Base-by-base conservation (phyloP, 2,329 filamentous ascomycete genomes). In the Diaporthe nobilis region DNA sequence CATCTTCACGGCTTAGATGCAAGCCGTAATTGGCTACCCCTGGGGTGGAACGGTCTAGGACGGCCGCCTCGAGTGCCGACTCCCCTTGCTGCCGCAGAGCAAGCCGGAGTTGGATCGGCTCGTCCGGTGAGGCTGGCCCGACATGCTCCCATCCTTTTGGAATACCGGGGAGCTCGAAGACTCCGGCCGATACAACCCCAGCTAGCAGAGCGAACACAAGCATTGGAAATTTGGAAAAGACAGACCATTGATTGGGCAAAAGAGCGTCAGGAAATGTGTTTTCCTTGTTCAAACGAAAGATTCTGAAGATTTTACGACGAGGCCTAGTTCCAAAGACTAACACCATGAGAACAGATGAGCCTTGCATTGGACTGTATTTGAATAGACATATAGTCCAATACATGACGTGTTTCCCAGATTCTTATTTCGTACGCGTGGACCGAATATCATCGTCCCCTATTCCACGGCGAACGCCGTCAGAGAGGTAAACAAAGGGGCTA, bases 1-100 rank as follows among this genome's bases (percentile, higher is more conserved):
- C 63, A 42, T 78, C 77, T 2, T 76, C 80, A 47, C 73, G 73
- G 31, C 77, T 75, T 47, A 79, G 76, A 73, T 76, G 80, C 8
- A 77, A 75, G 55, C 80, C 79, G 68, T 81, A 81, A 53, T 77
- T 72, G 3, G 75, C 70, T 20, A 70, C 78, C 6, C 77, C 73
- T 2, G 79, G 79, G 2, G 78, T 79, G 1, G 80, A 77, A 10
- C 80, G 72, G 8, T 78, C 76, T 47, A 78, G 77, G 44, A 80
- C 67, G n/a, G 72, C 75, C 28, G 74, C 76, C 68, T 78, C 77
- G 6, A 81, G 72, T 9, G 53, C 53, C 1, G 1, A 8, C 12
- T 17, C 25, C 1, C 25, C 25, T 31, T 55, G 25, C 25, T 55
- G 53, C 25, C 53, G 12, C 13, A 55, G 13, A 8, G n/a, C 25